Evolutionary conservation across 2,329 filamentous ascomycete genomes (phyloP), one percentile per base, ranked within the genome.

Genomic region (Sphaerostilbella broomeana): DNA sequence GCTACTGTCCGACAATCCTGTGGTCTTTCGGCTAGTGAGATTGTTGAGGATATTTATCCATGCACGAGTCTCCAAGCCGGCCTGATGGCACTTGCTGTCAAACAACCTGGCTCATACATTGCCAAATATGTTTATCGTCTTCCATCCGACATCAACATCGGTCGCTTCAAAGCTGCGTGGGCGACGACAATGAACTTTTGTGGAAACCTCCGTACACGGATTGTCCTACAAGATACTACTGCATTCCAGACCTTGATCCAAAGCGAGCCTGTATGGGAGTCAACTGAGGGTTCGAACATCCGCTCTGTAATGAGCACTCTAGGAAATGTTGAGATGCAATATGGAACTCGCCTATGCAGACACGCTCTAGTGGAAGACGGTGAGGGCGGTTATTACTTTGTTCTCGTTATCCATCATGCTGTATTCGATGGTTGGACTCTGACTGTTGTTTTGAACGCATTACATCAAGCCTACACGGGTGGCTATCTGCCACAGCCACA

Each of bases 41-140:
- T 30, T 4, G 17, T 42, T 9, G 35, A 42, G 24, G 58, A 67
- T 40, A 46, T 59, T 2, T 64, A 60, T 32, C 63, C 63, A 4
- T 59, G 57, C 44, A 60, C 60, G n/a, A 48, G 55, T 5, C 49
- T 66, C 3, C 64, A 67, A 37, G 61, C 62, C 45, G 61, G 60
- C 4, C 52, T 67, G 2, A 52, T 67, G 34, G 51, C 48, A 2
- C 36, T 53, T 17, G 34, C 48, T 4, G 42, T 50, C 4, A 53
- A 51, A n/a, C 45, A 49, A 2, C 43, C 51, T 0, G 51, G 51
- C 4, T 47, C 47, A 19, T 53, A 54, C 25, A 41, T 47, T 2
- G 43, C 43, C 5, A 43, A 50, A 11, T 38, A 40, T 17, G 35
- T 46, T 6, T 44, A 47, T 29, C 33, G 32, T 5, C 25, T 54